These are phyloP conservation scores for Drechslerella stenobrocha DNA, from an alignment of 2,329 filamentous ascomycete genomes.

Conservation along the genomic window DNA sequence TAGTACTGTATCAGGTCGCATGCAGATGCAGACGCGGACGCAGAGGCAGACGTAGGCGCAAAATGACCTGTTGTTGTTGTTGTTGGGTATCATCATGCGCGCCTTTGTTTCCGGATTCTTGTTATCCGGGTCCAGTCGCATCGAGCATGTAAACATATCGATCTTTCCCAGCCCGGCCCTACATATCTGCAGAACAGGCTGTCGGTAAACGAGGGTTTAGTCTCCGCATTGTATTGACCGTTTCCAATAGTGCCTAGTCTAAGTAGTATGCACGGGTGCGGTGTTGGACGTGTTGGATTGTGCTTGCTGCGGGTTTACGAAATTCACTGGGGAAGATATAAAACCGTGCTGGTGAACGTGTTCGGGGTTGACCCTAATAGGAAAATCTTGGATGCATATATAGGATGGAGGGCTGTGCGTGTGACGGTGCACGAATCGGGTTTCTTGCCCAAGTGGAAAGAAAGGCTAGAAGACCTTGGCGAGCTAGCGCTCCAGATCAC, in stretches of 20 bases:
- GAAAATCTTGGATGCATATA: conserved; percentile 26
- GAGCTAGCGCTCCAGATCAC: conserved; percentile 28
- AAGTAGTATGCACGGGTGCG: too few species aligned
- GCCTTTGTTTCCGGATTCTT: conserved; percentile 31
- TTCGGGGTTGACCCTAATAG: not conserved
- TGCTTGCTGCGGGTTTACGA: too few species aligned
- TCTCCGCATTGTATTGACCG: too few species aligned
- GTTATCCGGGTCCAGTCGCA: conserved; percentile 21
- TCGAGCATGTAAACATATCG: too few species aligned
- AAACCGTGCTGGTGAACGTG: conserved; percentile 7
- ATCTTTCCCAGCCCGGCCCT: too few species aligned
- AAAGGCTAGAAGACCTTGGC: conserved; percentile 2
- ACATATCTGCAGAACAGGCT: too few species aligned
- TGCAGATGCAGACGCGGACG: not conserved
- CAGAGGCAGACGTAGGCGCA: not conserved
- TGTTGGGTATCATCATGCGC: not conserved
- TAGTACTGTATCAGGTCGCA: too few species aligned
- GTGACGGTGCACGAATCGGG: conserved; percentile 28
- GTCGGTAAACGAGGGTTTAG: too few species aligned
- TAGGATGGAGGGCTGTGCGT: conserved; percentile 9
- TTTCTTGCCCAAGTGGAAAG: conserved; percentile 13
- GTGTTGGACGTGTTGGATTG: too few species aligned
- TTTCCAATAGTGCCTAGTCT: too few species aligned
- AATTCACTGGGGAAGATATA: too few species aligned
- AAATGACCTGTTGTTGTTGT: too few species aligned